These are phyloP conservation scores for Isoetes taiwanensis DNA, from an alignment of 75 land plant species.

Conservation along the genomic window DNA sequence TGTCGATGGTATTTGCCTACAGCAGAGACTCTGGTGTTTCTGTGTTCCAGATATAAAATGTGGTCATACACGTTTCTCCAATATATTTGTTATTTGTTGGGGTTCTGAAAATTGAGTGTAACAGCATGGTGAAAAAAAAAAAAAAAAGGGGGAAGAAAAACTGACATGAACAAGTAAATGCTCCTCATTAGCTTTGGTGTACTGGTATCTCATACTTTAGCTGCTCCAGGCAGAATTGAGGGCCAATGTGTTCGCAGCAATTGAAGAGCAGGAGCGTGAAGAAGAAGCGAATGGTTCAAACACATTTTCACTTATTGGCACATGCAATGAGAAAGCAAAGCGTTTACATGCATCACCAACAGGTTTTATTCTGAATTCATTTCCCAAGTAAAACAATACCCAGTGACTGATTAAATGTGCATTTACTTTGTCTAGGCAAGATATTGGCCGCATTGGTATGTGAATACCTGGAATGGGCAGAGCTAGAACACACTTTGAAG, in stretches of 20 bases:
- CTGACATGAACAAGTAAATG: no score
- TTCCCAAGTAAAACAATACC: not conserved
- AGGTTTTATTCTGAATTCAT: constrained; percentile 26
- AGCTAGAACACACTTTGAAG: constrained; percentile 76
- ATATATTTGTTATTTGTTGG: no score
- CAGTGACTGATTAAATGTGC: not conserved
- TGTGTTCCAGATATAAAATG: no score
- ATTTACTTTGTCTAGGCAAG: constrained; percentile 47
- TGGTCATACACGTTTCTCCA: no score
- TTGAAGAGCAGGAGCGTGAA: constrained; percentile 90
- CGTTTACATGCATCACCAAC: constrained; percentile 82
- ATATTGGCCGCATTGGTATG: constrained; percentile 76
- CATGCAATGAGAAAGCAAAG: constrained; percentile 90
- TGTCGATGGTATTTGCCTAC: no score
- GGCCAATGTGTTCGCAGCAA: constrained; percentile 98
- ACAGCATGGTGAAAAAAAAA: no score
- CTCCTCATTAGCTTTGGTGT: no score
- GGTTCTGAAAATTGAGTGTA: no score
- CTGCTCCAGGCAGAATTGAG: constrained; percentile 91
- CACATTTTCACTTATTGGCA: constrained; percentile 76
- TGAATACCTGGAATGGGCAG: constrained; percentile 97
- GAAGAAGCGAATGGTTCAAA: constrained; percentile 60
- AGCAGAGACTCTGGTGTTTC: no score
- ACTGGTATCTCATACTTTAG: no score
- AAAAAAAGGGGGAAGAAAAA: no score